phyloP scores from a whole-genome alignment of 257 asterid species.

The Lycium ferocissimum region DNA sequence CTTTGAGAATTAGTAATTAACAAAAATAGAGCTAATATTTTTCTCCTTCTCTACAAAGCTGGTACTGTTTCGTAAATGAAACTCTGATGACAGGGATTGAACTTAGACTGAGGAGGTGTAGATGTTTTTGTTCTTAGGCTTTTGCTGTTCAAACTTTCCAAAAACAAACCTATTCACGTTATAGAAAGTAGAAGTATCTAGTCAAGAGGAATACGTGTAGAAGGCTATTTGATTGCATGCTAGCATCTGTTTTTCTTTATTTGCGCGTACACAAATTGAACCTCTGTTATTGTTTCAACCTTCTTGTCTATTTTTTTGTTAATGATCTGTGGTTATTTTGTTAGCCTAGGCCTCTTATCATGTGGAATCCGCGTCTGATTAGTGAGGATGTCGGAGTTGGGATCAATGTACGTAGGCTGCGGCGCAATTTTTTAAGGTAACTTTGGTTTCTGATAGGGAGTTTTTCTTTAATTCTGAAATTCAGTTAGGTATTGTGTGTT shows the following conservation, averaged over 20 bases:
- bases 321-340: slow-evolving; percentile 44
- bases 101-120: neutral
- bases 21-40: neutral
- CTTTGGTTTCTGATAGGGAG: slow-evolving; percentile 2
- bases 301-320: slow-evolving; percentile 24
- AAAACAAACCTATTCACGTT: slow-evolving; percentile 10
- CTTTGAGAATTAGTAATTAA: neutral
- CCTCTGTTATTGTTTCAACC: neutral
- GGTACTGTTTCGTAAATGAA: neutral
- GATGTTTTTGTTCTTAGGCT: neutral
- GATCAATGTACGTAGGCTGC: slow-evolving; percentile 78
- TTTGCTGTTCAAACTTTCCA: neutral
- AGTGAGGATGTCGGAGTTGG: slow-evolving; percentile 99
- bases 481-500: neutral
- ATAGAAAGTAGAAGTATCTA: neutral
- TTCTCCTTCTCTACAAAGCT: neutral
- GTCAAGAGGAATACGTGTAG: neutral
- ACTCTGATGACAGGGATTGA: neutral
- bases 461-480: neutral
- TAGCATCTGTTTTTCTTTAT: neutral
- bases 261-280: neutral
- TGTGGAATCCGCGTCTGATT: slow-evolving; percentile 98
- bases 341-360: slow-evolving; percentile 99
- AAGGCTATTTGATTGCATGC: neutral
- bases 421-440: slow-evolving; percentile 81